Evolutionary conservation across 352 stramenopile species (phyloP), one percentile per base, ranked within the genome.

Genomic region (Phytopythium sindhum): DNA sequence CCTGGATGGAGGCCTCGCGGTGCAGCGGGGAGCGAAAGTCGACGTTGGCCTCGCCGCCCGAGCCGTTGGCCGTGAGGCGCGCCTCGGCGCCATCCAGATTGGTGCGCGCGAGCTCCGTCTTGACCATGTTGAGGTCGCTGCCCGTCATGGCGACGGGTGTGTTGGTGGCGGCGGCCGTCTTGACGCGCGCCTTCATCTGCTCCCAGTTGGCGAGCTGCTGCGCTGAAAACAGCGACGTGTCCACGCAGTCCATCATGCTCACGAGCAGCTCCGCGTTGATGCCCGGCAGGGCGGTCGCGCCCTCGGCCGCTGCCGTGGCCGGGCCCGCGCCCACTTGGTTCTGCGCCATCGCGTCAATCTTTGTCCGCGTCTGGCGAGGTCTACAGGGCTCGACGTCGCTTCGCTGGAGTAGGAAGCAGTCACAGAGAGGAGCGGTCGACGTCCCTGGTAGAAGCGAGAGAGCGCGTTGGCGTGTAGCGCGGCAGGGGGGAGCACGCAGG

Each of bases 221-320:
- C 45, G 75, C 35, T 29, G 84, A 91, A 65, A 95, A 93, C 24
- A 90, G 76, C 54, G 84, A 81, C 66, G 82, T 91, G 70, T 95
- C 86, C 15, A 95, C 84, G 67, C 86, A 95, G 63, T 90, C 78
- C 86, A 95, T 95, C 86, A 95, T 95, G 59, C 82, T 87, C 39
- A 89, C 70, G 1, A 95, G 72, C 42, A 95, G 70, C 53, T 87
- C 75, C 10, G 86, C 72, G 67, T 93, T 95, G n/a, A 84, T 77
- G 60, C 75, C 72, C 2, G 77, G 50, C 4, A 69, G 24, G 21
- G 66, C 21, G 24, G 66, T n/a, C 2, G 59, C 33, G 61, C n/a
- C 6, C 26, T 48, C 48, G 61, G 61, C 31, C 26, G 58, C 44
- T 23, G 58, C 15, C 8, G 51, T 23, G 29, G 44, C 23, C 8